Base-by-base conservation (phyloP, 2,329 filamentous ascomycete species). In the Chlorencoelia australis region DNA sequence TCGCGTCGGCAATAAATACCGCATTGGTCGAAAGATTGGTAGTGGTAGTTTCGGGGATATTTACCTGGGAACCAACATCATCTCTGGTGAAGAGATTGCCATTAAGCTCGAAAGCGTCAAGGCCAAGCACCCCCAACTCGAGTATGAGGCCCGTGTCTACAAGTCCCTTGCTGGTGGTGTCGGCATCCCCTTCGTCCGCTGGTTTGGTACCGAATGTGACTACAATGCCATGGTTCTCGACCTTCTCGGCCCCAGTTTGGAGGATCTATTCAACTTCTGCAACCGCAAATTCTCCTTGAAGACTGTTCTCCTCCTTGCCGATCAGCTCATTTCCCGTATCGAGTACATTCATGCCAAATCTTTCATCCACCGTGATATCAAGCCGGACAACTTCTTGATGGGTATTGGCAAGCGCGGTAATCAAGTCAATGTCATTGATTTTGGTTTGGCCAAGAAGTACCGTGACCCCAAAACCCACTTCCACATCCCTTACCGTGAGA, bases 151-250 rank as follows among this genome's bases (percentile, higher is more conserved):
- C 40, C 86, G 89, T 53, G 89, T 96, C 55, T 89, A 82, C 67
- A 82, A 82, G 64, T 81, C 75, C 16, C 83, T 98, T 35, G 91
- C 91, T 39, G 91, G 91, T 50, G 91, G 91, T 62, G 91, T 96
- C 53, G 91, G 91, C 43, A 98, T 98, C 49, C 91, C 91, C 31
- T 96, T 96, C 58, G 91, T 98, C 59, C 87, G 89, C 66, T 98
- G 91, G 91, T 98, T 96, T 64, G 91, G 91, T 52, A 96, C 89
- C 43, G 91, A 98, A 67, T 96, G 89, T 65, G 91, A 96, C 69
- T 96, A 98, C 78, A 96, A 98, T 66, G 91, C 91, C 62, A 96
- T 98, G 91, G 91, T 98, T 35, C 78, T 96, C 49, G 91, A 98
- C 58, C 79, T 98, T 17, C 82, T 98, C 40, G 91, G 91, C 25